Conservation (phyloP, 805 yeast genomes). For the Cyberlindnera americana region DNA sequence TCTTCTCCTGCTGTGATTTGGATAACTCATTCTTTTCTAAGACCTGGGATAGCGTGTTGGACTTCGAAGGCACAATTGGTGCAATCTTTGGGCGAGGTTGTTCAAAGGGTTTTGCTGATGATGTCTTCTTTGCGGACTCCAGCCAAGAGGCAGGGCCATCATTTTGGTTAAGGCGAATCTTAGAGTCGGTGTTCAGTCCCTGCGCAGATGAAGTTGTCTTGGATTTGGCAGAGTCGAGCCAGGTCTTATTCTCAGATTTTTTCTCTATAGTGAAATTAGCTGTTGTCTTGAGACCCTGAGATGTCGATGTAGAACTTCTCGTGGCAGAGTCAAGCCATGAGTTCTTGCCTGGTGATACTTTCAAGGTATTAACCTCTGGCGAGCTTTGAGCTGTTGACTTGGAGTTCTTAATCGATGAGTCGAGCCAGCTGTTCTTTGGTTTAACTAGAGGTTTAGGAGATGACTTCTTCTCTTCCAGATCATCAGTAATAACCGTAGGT, state of each 20-base stretch:
- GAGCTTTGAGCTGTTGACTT: conserved; percentile 5
- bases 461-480: conserved; percentile 1
- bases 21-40: conserved; percentile 12
- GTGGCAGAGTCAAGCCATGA: conserved; percentile 16
- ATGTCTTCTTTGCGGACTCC: conserved; percentile 20
- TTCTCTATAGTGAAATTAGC: conserved; percentile 6
- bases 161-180: not conserved
- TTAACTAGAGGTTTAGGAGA: conserved; percentile 11
- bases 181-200: conserved; percentile 5
- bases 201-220: conserved; percentile 6
- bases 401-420: conserved; percentile 6
- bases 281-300: conserved; percentile 6
- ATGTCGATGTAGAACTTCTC: conserved; percentile 12
- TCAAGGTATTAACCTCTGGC: no score
- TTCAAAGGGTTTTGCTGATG: conserved; percentile 4
- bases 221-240: conserved; percentile 12
- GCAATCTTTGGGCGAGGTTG: conserved; percentile 25
- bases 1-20: conserved; percentile 13
- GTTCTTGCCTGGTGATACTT: conserved; percentile 1
- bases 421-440: conserved; percentile 15
- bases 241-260: conserved; percentile 1
- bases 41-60: conserved; percentile 30
- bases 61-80: conserved; percentile 30
- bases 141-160: conserved; percentile 20
- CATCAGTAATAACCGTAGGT: no score